phyloP scores from a whole-genome alignment of 108 stramenopile species.

The Cylindrotheca fusiformis region DNA sequence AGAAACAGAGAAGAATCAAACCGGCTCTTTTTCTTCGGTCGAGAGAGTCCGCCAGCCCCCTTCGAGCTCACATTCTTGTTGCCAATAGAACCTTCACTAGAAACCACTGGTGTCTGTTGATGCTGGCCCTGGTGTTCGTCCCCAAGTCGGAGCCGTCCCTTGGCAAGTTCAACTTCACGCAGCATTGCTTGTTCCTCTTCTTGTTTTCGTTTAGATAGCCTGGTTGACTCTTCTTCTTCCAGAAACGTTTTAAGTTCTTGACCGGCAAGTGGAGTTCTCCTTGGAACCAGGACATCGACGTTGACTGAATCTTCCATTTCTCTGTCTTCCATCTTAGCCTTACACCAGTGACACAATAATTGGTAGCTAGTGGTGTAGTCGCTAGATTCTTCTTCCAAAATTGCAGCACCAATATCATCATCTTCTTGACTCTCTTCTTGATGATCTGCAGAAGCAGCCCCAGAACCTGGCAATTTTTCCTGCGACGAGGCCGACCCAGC shows the following conservation, averaged over 20 bases:
- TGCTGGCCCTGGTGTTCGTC: conserved; percentile 63
- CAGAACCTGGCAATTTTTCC: neutral
- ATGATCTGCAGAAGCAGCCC: conserved; percentile 22
- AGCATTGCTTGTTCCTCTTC: conserved; percentile 79
- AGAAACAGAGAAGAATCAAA: conserved; percentile 87
- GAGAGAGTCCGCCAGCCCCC: no score
- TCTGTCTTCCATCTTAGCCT: conserved; percentile 67
- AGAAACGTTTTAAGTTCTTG: conserved; percentile 64
- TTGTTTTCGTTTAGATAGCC: conserved; percentile 35
- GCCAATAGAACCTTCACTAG: neutral
- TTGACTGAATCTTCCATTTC: conserved; percentile 85
- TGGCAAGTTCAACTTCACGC: conserved; percentile 80
- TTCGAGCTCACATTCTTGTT: neutral
- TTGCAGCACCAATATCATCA: conserved; percentile 16
- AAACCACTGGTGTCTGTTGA: no score
- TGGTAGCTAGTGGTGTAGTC: conserved; percentile 71
- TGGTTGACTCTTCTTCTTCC: conserved; percentile 68
- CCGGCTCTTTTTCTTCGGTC: conserved; percentile 70
- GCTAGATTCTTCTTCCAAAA: conserved; percentile 33
- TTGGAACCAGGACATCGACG: conserved; percentile 72
- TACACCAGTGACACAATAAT: conserved; percentile 71
- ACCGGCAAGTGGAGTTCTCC: conserved; percentile 63
- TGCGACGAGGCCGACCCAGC: no score
- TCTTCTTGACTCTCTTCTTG: conserved; percentile 29
- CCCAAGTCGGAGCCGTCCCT: conserved; percentile 71